Evolutionary conservation across 768 basidiomycete species (phyloP).

Genomic region (Tylopilus balloui): DNA sequence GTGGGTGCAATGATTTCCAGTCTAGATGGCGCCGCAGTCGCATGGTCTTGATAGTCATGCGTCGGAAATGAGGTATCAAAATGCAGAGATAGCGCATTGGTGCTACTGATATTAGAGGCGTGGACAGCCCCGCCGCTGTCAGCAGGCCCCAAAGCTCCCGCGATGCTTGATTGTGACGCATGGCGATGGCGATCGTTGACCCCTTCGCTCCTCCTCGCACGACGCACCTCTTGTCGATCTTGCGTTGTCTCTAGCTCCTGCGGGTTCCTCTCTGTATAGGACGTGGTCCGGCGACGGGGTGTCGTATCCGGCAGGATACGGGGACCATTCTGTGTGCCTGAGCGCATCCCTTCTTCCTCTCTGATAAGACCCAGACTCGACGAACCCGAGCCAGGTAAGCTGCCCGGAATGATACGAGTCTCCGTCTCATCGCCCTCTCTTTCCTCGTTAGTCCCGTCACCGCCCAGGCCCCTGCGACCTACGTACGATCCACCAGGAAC

Average conservation of each 20-base stretch:
- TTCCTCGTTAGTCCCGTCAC: conserved; percentile 14
- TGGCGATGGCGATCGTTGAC: conserved; percentile 18
- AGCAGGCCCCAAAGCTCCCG: conserved; percentile 20
- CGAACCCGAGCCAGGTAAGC: conserved; percentile 16
- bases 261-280: conserved; percentile 17
- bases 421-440: conserved; percentile 17
- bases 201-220: conserved; percentile 24
- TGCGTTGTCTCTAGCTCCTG: conserved; percentile 9
- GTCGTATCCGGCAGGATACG: conserved; percentile 9
- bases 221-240: conserved; percentile 19
- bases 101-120: conserved; percentile 23
- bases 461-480: conserved; percentile 14
- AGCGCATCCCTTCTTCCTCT: conserved; percentile 28
- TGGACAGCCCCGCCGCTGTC: conserved; percentile 16
- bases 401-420: conserved; percentile 20
- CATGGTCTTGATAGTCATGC: conserved; percentile 21
- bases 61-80: conserved; percentile 33
- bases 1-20: conserved; percentile 33
- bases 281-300: conserved; percentile 15
- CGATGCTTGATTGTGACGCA: conserved; percentile 16
- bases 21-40: conserved; percentile 22
- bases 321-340: conserved; percentile 7
- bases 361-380: conserved; percentile 30
- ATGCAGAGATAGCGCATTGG: conserved; percentile 33
- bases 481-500: conserved; percentile 15